Evolutionary conservation across 768 basidiomycete genomes (phyloP), one percentile per base, ranked within the genome.

Genomic region (Tricholoma furcatifolium): DNA sequence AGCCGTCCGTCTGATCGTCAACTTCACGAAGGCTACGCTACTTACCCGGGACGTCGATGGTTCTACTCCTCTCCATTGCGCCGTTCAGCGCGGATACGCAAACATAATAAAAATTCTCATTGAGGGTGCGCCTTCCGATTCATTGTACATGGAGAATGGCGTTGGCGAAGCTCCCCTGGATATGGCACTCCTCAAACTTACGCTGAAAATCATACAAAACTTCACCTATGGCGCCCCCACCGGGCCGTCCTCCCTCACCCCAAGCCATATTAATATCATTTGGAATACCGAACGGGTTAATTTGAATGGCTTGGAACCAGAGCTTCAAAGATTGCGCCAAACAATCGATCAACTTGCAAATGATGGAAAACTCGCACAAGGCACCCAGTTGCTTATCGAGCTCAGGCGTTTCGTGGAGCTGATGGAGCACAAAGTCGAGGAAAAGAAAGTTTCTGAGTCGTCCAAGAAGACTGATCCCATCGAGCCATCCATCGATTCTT

Each of bases 11-110:
- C 54, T 71, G 30, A 61, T 82, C 31, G 57, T 81, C 12, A 65
- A 69, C 3, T 74, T 72, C 42, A 68, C 71, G 6, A 68, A 65
- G 38, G 53, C 71, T 0, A 60, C 70, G 4, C 65, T 76, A 23
- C 58, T 75, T 4, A 59, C 70, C 7, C 76, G 71, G 30, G 76
- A 85, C 58, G 67, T 69, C 24, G 69, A 74, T 41, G 84, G 81
- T 0, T 75, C 70, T 15, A 81, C 73, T 0, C 76, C 81, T 2
- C 66, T 85, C 2, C 83, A 84, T 57, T 53, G 69, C 23, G 80
- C 83, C 0, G 70, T 76, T 20, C 67, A 67, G 7, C 24, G 50
- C 0, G 67, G 70, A 18, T 72, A 56, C 52, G 18, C 68, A 0
- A 58, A 69, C 18, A 77, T 80, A 8, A 67, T 72, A 1, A 55